Evolutionary conservation across 495 filamentous ascomycete genomes (phyloP).

Genomic region (Podospora australis): DNA sequence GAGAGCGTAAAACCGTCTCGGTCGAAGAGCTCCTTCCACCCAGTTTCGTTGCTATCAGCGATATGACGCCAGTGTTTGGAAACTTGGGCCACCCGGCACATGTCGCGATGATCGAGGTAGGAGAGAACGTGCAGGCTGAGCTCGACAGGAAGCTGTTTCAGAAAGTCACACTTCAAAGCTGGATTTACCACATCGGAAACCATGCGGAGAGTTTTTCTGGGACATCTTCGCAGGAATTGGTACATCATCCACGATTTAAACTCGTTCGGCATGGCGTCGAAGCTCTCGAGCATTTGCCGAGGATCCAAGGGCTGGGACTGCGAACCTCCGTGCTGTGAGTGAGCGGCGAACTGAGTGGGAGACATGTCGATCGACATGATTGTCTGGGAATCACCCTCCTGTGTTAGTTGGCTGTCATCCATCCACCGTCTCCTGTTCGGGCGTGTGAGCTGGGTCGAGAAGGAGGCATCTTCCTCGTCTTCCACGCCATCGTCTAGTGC

Average conservation of each 20-base stretch:
- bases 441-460: slow-evolving; percentile 21
- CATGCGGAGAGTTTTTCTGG: slow-evolving; percentile 83
- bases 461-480: slow-evolving; percentile 26
- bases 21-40: slow-evolving; percentile 92
- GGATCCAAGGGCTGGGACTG: slow-evolving; percentile 57
- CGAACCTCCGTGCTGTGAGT: not conserved
- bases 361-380: slow-evolving; percentile 11
- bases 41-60: slow-evolving; percentile 84
- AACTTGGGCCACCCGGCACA: slow-evolving; percentile 88
- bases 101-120: slow-evolving; percentile 77
- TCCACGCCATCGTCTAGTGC: slow-evolving; percentile 36
- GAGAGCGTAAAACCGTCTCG: slow-evolving; percentile 72
- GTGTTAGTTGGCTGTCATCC: slow-evolving; percentile 24
- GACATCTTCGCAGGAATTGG: slow-evolving; percentile 81
- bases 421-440: slow-evolving; percentile 18
- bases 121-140: slow-evolving; percentile 81
- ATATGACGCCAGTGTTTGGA: slow-evolving; percentile 90
- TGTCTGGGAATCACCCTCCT: slow-evolving; percentile 18
- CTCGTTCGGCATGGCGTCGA: slow-evolving; percentile 81
- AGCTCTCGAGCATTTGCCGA: slow-evolving; percentile 76
- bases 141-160: slow-evolving; percentile 76
- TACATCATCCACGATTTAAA: slow-evolving; percentile 95
- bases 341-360: slow-evolving; percentile 3
- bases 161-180: slow-evolving; percentile 90
- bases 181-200: slow-evolving; percentile 92